These are phyloP conservation scores for Bacidia rubella DNA, from an alignment of 495 filamentous ascomycete species.

Conservation along the genomic window DNA sequence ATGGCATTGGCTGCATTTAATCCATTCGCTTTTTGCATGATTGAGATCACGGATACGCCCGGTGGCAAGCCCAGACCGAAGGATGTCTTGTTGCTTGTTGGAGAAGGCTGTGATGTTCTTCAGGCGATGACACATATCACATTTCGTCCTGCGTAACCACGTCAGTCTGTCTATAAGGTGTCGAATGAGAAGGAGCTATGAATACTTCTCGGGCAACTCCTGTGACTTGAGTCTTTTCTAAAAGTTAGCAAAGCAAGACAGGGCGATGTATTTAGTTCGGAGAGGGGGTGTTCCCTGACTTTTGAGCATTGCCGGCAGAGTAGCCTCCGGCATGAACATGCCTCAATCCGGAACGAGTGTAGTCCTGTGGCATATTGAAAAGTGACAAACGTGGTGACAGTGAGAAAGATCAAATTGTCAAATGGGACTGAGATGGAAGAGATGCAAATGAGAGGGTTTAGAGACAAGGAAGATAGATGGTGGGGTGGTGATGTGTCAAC, in stretches of 20 bases:
- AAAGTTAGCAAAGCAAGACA: background rate
- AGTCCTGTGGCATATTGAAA: background rate
- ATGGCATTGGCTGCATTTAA: constrained; percentile 21
- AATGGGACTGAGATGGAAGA: too few species aligned
- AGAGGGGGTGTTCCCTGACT: constrained; percentile 14
- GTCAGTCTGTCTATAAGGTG: too few species aligned
- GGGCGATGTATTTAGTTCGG: too few species aligned
- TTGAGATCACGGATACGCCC: constrained; percentile 5
- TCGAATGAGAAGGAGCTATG: too few species aligned
- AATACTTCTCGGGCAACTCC: constrained; percentile 22
- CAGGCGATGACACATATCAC: constrained; percentile 32
- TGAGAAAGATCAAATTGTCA: background rate
- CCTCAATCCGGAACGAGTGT: background rate
- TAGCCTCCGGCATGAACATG: constrained; percentile 22
- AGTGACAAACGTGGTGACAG: background rate
- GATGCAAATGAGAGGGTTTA: too few species aligned
- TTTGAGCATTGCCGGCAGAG: constrained; percentile 17
- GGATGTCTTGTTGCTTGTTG: constrained; percentile 29
- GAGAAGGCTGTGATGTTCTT: constrained; percentile 31
- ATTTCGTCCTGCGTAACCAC: constrained; percentile 29
- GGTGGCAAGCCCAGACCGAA: constrained; percentile 20
- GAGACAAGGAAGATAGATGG: too few species aligned
- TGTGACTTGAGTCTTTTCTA: constrained; percentile 7
- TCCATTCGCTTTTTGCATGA: constrained; percentile 5
- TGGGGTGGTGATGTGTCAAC: too few species aligned